phyloP scores from a whole-genome alignment of 176 grass and related monocot species.

The Echinochloa phyllopogon region DNA sequence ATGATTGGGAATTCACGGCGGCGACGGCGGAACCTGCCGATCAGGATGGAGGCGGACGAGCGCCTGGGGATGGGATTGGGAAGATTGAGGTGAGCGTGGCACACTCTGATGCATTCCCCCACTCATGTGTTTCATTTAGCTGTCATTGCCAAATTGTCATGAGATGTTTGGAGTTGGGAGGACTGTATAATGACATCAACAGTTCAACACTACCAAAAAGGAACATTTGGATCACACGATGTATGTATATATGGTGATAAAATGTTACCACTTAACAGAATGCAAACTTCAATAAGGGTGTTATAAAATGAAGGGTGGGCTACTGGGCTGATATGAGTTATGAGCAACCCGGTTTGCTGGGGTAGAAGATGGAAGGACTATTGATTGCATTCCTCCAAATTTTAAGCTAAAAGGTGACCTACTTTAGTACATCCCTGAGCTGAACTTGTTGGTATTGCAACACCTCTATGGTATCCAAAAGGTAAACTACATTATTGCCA shows the following conservation, averaged over 20 bases:
- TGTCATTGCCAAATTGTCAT: background rate
- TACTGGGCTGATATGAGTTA: background rate
- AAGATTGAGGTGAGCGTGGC: constrained; percentile 39
- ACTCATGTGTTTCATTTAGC: background rate
- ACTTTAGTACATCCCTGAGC: background rate
- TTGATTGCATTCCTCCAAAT: background rate
- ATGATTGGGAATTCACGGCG: constrained; percentile 63
- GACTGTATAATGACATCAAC: background rate
- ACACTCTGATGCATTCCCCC: background rate
- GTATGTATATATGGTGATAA: background rate
- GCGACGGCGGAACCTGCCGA: constrained; percentile 8
- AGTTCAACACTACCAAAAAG: background rate
- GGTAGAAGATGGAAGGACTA: background rate
- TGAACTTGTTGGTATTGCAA: background rate
- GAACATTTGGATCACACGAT: background rate
- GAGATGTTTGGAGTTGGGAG: background rate
- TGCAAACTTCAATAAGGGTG: background rate
- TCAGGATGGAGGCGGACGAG: background rate
- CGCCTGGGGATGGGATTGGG: constrained; percentile 6
- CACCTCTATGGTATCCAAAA: background rate
- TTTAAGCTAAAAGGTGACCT: constrained; percentile 17
- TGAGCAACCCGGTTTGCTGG: background rate
- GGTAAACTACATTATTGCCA: background rate
- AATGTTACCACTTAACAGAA: background rate
- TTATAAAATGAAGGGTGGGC: background rate